These are phyloP conservation scores for Candida tammaniensis DNA, from an alignment of 805 yeast species.

Conservation along the genomic window DNA sequence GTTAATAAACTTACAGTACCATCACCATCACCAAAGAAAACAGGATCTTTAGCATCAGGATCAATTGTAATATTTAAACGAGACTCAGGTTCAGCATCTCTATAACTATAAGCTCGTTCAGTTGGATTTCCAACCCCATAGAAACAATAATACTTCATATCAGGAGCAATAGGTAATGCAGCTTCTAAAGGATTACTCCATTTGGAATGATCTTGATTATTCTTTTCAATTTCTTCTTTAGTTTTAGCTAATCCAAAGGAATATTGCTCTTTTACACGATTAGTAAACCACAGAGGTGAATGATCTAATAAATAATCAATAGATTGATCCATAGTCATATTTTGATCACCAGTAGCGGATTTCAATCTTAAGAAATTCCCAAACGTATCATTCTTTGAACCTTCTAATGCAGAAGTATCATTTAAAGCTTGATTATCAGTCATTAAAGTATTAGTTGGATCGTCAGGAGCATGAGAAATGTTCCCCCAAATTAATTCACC, in stretches of 20 bases:
- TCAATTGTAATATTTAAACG: slow-evolving; percentile 70
- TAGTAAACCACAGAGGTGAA: slow-evolving; percentile 74
- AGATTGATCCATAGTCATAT: slow-evolving; percentile 65
- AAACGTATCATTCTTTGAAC: slow-evolving; percentile 35
- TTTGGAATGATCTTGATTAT: slow-evolving; percentile 69
- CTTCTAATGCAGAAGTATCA: slow-evolving; percentile 19
- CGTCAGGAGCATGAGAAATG: slow-evolving; percentile 67
- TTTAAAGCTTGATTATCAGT: slow-evolving; percentile 12
- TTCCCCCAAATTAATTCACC: slow-evolving; percentile 90
- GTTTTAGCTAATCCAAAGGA: slow-evolving; percentile 74
- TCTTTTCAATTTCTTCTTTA: slow-evolving; percentile 53
- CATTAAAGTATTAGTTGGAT: slow-evolving; percentile 36
- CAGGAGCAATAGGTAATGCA: slow-evolving; percentile 89
- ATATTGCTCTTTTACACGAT: slow-evolving; percentile 66
- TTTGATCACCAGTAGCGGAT: slow-evolving; percentile 33
- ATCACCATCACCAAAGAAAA: slow-evolving; percentile 87
- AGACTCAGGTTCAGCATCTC: slow-evolving; percentile 54
- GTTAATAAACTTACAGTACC: slow-evolving; percentile 90
- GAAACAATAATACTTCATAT: slow-evolving; percentile 81
- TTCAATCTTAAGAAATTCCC: slow-evolving; percentile 75
- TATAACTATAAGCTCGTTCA: slow-evolving; percentile 87
- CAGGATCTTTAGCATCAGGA: slow-evolving; percentile 59
- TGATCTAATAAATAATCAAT: slow-evolving; percentile 61
- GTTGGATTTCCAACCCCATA: slow-evolving; percentile 98
- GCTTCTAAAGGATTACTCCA: slow-evolving; percentile 97